Evolutionary conservation across 257 asterid genomes (phyloP), one percentile per base, ranked within the genome.

Genomic region (Jacaranda copaia): DNA sequence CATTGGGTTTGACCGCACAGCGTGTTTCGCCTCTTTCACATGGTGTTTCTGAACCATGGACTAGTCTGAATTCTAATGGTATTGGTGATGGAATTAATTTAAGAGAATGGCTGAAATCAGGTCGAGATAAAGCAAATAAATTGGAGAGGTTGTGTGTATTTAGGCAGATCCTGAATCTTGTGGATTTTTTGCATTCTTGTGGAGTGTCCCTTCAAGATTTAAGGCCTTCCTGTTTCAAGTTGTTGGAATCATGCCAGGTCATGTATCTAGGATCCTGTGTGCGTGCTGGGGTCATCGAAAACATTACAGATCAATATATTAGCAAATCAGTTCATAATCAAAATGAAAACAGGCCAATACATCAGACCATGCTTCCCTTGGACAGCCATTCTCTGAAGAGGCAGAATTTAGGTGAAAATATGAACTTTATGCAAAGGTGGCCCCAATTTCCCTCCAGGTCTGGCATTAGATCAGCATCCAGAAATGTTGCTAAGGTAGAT

Each of bases 221-320:
- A 85, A 81, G 88, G 52, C 98, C 99, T 78, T 93, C 98, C 62
- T 84, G 83, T 88, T 86, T 95, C 89, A 95, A 85, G 74, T 68
- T 93, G 86, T 84, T 88, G 48, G 87, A 70, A 40, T 79, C 94
- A 55, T 76, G 81, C 79, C 87, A 83, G 76, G 89, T 90, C 42
- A 62, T 79, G 36, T 89, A 93, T 81, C 58, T 87, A 56, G 97
- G 99, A 68, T 79, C 91, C 68, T 82, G 90, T 79, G 76, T 75
- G 15, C 76, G 43, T 49, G 63, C 66, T 14, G 83, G 75, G 62
- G 67, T 49, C 68, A 56, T 79, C 70, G 84, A 85, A 53, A 85
- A 76, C 79, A 74, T 77, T 43, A 42, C 73, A 35, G 82, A 81
- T 81, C 85, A 82, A 78, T 86, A 83, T 67, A 71, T 59, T 78